These are phyloP conservation scores for Aspergillus calidoustus DNA, from an alignment of 2,329 filamentous ascomycete genomes.

Conservation along the genomic window DNA sequence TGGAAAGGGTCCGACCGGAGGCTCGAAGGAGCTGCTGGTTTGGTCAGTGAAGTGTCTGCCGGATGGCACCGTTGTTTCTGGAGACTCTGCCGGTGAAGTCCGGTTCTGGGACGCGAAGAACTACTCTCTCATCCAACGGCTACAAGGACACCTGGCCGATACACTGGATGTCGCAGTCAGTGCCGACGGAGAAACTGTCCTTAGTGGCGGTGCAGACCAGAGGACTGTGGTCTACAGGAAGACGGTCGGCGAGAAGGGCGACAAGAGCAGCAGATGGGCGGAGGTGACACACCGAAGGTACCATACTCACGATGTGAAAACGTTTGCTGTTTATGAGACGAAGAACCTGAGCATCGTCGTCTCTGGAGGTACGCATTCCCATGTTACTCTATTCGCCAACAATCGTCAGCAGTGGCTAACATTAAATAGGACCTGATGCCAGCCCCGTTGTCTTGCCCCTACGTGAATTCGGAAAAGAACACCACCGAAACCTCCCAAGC, in stretches of 20 bases:
- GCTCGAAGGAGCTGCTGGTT: slow-evolving; percentile 82
- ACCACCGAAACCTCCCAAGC: slow-evolving; percentile 80
- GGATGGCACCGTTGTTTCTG: slow-evolving; percentile 88
- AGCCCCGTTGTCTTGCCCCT: slow-evolving; percentile 82
- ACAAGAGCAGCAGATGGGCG: slow-evolving; percentile 71
- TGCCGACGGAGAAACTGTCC: slow-evolving; percentile 76
- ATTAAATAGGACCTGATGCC: slow-evolving; percentile 74
- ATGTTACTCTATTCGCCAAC: background rate
- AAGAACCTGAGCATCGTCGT: slow-evolving; percentile 82
- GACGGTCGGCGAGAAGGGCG: slow-evolving; percentile 52
- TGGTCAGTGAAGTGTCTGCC: slow-evolving; percentile 91
- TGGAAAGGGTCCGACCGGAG: slow-evolving; percentile 75
- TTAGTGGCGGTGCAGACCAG: slow-evolving; percentile 91
- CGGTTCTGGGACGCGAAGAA: slow-evolving; percentile 93
- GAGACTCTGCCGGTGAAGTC: slow-evolving; percentile 91
- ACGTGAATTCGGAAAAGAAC: slow-evolving; percentile 74
- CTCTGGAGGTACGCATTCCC: slow-evolving; percentile 74
- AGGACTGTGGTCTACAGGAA: slow-evolving; percentile 82
- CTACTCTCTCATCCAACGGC: slow-evolving; percentile 82
- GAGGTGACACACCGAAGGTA: slow-evolving; percentile 85
- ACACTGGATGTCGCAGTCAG: slow-evolving; percentile 85
- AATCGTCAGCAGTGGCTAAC: slow-evolving; percentile 12
- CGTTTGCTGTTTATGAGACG: slow-evolving; percentile 87
- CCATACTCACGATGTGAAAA: slow-evolving; percentile 93
- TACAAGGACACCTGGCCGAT: slow-evolving; percentile 87